Percentiles rank a stretch among this genome's conserved stretches.
phyloP scores from a whole-genome alignment of 192 early-diverging fungal species.

The Diversispora epigaea region DNA sequence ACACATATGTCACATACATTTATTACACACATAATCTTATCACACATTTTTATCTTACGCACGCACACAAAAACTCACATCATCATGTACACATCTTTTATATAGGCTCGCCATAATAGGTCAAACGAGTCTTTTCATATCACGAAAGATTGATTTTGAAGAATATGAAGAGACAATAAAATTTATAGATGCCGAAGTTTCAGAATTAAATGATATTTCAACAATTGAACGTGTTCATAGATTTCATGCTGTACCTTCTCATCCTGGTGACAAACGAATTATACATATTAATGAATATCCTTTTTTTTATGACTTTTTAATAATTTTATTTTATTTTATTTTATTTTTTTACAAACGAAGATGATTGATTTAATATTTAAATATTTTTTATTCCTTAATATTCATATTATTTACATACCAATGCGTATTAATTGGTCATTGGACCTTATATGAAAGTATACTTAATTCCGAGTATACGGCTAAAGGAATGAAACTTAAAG shows the following conservation, averaged over 20 bases:
- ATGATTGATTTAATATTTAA: neutral
- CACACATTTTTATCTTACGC: neutral
- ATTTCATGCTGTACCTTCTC: neutral
- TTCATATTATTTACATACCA: slow-evolving; percentile 5
- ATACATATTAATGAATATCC: slow-evolving; percentile 16
- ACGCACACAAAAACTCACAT: neutral
- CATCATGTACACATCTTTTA: neutral
- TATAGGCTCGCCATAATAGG: slow-evolving; percentile 17
- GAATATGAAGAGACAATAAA: neutral
- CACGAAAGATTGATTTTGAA: neutral
- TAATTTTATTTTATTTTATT: neutral
- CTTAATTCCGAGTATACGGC: slow-evolving; percentile 17
- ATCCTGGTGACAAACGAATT: slow-evolving; percentile 3
- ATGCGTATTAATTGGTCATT: slow-evolving; percentile 20
- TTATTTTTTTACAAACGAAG: neutral
- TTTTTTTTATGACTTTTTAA: neutral
- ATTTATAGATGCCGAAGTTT: slow-evolving; percentile 12
- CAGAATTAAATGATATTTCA: neutral
- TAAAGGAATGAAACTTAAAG: slow-evolving; percentile 8
- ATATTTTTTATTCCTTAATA: neutral
- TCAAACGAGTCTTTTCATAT: slow-evolving; percentile 15
- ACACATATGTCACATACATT: neutral
- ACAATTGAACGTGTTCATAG: neutral
- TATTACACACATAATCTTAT: neutral
- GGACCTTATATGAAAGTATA: slow-evolving; percentile 21